Percentiles rank a stretch among this genome's conserved stretches.
Conservation (phyloP, 2,329 filamentous ascomycete genomes). For the Bipolaris oryzae region DNA sequence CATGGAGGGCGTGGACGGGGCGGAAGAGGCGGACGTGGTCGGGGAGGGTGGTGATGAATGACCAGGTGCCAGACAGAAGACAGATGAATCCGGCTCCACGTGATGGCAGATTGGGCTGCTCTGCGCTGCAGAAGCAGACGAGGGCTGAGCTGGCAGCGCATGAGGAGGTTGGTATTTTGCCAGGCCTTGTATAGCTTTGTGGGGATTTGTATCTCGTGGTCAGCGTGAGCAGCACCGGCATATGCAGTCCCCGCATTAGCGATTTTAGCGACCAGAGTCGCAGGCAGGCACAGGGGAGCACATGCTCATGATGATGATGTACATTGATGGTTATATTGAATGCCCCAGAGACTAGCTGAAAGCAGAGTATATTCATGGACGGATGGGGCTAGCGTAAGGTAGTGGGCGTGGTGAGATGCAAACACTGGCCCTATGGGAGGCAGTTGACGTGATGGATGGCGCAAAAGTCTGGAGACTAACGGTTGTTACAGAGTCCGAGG, state of each 20-base stretch:
- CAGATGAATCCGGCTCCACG: too few relatives aligned
- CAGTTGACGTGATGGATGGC: conserved; percentile 30
- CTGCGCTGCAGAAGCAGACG: not conserved
- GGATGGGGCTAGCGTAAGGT: too few relatives aligned
- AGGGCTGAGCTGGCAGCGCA: not conserved
- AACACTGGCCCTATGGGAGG: conserved; percentile 16
- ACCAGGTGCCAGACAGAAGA: not conserved
- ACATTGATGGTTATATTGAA: conserved; percentile 2
- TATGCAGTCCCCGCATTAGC: conserved; percentile 1
- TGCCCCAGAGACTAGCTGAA: conserved; percentile 7
- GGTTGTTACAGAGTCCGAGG: conserved; percentile 14
- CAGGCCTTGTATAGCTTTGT: not conserved
- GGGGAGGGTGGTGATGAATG: conserved; percentile 32
- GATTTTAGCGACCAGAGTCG: not conserved
- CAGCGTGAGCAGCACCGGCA: not conserved
- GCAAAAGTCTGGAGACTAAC: conserved; percentile 8
- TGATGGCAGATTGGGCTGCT: too few relatives aligned
- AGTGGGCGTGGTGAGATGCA: not conserved
- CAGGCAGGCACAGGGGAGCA: not conserved
- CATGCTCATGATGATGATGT: conserved; percentile 12
- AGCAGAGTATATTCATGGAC: too few relatives aligned
- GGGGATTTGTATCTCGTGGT: not conserved
- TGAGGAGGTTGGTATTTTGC: not conserved
- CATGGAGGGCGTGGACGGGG: conserved; percentile 22
- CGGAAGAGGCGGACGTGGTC: conserved; percentile 30